phyloP scores from a whole-genome alignment of 106 monocot genomes.

The Triglochin maritima region DNA sequence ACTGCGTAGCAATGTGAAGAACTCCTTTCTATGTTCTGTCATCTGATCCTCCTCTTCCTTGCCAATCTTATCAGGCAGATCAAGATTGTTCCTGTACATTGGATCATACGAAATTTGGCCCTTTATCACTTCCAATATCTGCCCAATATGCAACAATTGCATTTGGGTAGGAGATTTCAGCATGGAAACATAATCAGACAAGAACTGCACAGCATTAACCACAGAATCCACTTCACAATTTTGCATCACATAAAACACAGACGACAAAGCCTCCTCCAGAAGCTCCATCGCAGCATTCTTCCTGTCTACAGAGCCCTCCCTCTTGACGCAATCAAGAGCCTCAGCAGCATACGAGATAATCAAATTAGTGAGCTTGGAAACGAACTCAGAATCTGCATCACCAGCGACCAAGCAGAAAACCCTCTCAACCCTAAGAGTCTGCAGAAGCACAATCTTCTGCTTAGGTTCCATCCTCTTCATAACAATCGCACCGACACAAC shows the following conservation, averaged over 20 bases:
- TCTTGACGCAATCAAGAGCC: constrained; percentile 63
- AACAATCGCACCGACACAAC: constrained; percentile 55
- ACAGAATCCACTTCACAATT: constrained; percentile 41
- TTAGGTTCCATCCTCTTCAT: constrained; percentile 65
- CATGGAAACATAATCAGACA: constrained; percentile 54
- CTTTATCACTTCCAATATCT: constrained; percentile 58
- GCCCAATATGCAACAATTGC: constrained; percentile 46
- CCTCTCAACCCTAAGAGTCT: constrained; percentile 25
- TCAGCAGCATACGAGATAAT: constrained; percentile 78
- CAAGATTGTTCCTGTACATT: constrained; percentile 61
- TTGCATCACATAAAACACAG: constrained; percentile 61
- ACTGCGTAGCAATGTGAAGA: constrained; percentile 49
- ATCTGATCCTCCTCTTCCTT: constrained; percentile 87
- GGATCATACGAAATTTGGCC: constrained; percentile 57
- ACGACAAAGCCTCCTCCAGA: constrained; percentile 63
- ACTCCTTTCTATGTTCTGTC: constrained; percentile 62
- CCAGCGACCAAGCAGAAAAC: constrained; percentile 22
- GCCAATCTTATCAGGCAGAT: constrained; percentile 76
- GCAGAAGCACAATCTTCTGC: constrained; percentile 50
- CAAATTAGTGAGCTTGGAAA: constrained; percentile 40
- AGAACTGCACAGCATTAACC: constrained; percentile 33
- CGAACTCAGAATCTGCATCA: constrained; percentile 21
- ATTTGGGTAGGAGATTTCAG: constrained; percentile 60
- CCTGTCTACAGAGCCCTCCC: constrained; percentile 17
- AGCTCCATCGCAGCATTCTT: constrained; percentile 38